A percentile compares a stretch with the other conserved stretches of the same genome.
These are phyloP conservation scores for Leccinum sublutescens DNA, from an alignment of 768 basidiomycete genomes.

Conservation along the genomic window DNA sequence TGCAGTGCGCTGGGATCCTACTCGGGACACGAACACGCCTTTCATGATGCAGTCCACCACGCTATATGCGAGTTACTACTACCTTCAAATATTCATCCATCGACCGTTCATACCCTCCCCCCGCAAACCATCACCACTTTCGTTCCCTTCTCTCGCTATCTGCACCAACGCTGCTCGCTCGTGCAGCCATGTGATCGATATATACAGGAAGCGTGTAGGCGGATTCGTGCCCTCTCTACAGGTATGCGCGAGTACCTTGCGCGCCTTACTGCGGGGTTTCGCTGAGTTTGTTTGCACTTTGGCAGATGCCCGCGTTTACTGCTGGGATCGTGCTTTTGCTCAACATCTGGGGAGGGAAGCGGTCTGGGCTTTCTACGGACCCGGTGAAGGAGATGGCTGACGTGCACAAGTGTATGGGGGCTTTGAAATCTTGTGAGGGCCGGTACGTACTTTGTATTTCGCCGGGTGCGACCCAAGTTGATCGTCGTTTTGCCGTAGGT, in stretches of 20 bases:
- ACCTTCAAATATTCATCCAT: constrained; percentile 68
- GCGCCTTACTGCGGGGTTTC: background rate
- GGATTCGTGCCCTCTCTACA: constrained; percentile 26
- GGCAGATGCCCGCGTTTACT: constrained; percentile 43
- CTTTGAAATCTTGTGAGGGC: constrained; percentile 36
- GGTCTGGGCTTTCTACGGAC: constrained; percentile 40
- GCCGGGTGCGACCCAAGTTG: background rate
- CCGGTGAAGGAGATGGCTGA: constrained; percentile 47
- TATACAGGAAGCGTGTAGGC: constrained; percentile 40
- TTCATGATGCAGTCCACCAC: constrained; percentile 51
- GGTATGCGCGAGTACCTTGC: constrained; percentile 17
- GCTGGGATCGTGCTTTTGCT: constrained; percentile 53
- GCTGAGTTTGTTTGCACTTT: background rate
- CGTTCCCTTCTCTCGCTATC: constrained; percentile 70
- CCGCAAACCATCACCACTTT: constrained; percentile 44
- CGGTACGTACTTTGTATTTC: constrained; percentile 27
- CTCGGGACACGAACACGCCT: constrained; percentile 31
- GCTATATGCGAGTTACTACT: constrained; percentile 54
- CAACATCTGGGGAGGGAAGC: constrained; percentile 54
- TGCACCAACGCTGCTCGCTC: constrained; percentile 85
- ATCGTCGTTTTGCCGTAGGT: constrained; percentile 28
- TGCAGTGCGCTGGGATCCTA: constrained; percentile 45
- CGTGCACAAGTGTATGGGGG: constrained; percentile 48
- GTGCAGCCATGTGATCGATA: constrained; percentile 67
- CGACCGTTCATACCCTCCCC: constrained; percentile 75